Percentiles rank a stretch among this genome's conserved stretches.
These are phyloP conservation scores for Flaveria brownii DNA, from an alignment of 129 eudicot species.

Conservation along the genomic window DNA sequence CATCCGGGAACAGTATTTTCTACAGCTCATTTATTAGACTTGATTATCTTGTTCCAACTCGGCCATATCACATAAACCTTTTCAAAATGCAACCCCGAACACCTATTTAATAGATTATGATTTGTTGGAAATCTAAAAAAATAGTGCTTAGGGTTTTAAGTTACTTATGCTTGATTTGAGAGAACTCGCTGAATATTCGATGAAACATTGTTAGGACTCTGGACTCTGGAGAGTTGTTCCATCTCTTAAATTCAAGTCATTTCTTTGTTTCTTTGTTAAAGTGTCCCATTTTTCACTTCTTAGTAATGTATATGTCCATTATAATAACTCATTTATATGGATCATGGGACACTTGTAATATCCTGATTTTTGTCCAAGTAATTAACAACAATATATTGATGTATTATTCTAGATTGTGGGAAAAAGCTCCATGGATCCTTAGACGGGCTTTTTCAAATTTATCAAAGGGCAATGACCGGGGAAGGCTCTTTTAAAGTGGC, in stretches of 20 bases:
- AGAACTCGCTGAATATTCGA: background rate
- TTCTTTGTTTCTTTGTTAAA: too few relatives aligned
- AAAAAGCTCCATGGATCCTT: constrained; percentile 82
- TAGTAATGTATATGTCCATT: background rate
- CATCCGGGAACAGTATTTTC: background rate
- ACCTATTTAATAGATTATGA: background rate
- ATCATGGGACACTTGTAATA: background rate
- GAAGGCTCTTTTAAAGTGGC: constrained; percentile 84
- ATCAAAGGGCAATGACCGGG: constrained; percentile 77
- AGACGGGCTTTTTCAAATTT: constrained; percentile 88
- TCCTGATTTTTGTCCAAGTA: background rate
- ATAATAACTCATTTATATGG: background rate
- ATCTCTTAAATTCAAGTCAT: too few relatives aligned
- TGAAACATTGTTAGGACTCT: too few relatives aligned
- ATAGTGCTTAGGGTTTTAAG: background rate
- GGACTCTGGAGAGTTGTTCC: too few relatives aligned
- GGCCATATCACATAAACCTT: background rate
- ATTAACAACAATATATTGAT: background rate
- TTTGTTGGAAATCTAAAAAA: background rate
- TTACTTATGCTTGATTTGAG: background rate
- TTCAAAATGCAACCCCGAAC: background rate
- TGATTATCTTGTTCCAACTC: background rate
- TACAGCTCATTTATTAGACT: background rate
- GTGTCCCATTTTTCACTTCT: too few relatives aligned
- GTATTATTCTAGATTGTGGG: constrained; percentile 61